phyloP scores from a whole-genome alignment of 1,139 yeast genomes.

The Candida labiduridarum region DNA sequence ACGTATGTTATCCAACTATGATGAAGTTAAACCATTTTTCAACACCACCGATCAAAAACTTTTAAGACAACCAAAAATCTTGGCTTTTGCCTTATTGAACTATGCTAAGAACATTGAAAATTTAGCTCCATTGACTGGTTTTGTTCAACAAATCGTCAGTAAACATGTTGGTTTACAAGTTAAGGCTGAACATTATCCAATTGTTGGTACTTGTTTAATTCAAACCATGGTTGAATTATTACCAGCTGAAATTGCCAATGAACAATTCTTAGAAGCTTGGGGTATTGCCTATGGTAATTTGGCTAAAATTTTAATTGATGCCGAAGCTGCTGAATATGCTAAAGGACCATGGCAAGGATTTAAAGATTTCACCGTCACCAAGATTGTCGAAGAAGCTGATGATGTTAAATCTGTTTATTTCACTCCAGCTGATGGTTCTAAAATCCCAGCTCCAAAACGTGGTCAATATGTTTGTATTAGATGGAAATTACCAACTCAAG shows the following conservation, averaged over 20 bases:
- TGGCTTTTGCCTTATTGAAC: slow-evolving; percentile 62
- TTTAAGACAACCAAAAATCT: slow-evolving; percentile 62
- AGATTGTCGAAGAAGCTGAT: slow-evolving; percentile 44
- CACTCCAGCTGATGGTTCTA: slow-evolving; percentile 45
- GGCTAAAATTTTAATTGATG: slow-evolving; percentile 60
- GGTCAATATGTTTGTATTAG: slow-evolving; percentile 69
- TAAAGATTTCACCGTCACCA: slow-evolving; percentile 51
- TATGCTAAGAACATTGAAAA: slow-evolving; percentile 70
- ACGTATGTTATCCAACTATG: slow-evolving; percentile 54
- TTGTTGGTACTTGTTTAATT: slow-evolving; percentile 60
- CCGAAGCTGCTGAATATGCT: slow-evolving; percentile 52
- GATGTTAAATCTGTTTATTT: slow-evolving; percentile 57
- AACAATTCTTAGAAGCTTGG: slow-evolving; percentile 66
- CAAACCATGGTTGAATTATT: slow-evolving; percentile 56
- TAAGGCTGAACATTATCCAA: slow-evolving; percentile 63
- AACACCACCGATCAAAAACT: slow-evolving; percentile 60
- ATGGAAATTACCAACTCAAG: slow-evolving; percentile 32
- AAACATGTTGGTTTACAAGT: slow-evolving; percentile 70
- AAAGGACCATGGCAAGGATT: slow-evolving; percentile 57
- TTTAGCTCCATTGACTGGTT: slow-evolving; percentile 51
- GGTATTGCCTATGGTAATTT: slow-evolving; percentile 63
- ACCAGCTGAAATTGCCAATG: slow-evolving; percentile 59
- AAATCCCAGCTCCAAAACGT: slow-evolving; percentile 38
- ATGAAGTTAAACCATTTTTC: slow-evolving; percentile 60
- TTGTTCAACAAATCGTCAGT: slow-evolving; percentile 61